A percentile compares a stretch with the other conserved stretches of the same genome.
phyloP scores from a whole-genome alignment of 1,284 basidiomycete genomes.

The Rhodotorula mucilaginosa region DNA sequence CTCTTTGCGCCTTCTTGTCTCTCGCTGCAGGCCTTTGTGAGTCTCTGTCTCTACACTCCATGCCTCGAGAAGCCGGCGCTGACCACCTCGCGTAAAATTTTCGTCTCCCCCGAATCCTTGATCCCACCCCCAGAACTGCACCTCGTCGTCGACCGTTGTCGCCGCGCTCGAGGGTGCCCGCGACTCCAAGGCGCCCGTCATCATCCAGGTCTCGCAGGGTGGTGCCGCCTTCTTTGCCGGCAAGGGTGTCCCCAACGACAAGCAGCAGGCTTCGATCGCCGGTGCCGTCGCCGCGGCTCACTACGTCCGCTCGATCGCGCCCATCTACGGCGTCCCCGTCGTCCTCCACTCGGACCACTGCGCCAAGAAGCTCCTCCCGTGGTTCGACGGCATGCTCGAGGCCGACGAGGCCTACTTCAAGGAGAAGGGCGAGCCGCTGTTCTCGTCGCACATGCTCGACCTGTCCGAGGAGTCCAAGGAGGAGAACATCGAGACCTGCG shows the following conservation, averaged over 20 bases:
- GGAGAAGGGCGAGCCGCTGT: conserved; percentile 83
- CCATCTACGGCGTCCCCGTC: conserved; percentile 89
- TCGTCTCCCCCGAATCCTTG: no score
- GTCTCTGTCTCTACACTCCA: not conserved
- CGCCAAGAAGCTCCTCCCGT: conserved; percentile 95
- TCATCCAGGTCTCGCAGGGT: conserved; percentile 96
- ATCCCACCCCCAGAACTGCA: conserved; percentile 41
- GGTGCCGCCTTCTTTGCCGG: conserved; percentile 96
- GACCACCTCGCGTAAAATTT: not conserved
- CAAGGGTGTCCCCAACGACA: conserved; percentile 91
- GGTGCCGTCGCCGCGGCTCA: conserved; percentile 91
- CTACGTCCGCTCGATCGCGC: conserved; percentile 85
- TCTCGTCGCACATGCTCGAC: conserved; percentile 99
- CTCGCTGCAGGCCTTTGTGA: conserved; percentile 29
- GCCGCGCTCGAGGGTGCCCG: conserved; percentile 83
- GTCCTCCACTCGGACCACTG: conserved; percentile 99
- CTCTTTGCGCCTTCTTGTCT: not conserved
- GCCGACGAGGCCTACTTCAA: conserved; percentile 94
- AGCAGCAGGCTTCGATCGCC: conserved; percentile 92
- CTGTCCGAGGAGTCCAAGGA: conserved; percentile 97
- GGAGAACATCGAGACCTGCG: conserved; percentile 92
- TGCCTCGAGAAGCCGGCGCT: not conserved
- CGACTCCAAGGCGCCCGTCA: conserved; percentile 94
- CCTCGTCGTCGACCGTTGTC: conserved; percentile 79
- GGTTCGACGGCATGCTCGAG: conserved; percentile 99